Conservation (phyloP, 306 rosid species). For the Citrullus colocynthis region DNA sequence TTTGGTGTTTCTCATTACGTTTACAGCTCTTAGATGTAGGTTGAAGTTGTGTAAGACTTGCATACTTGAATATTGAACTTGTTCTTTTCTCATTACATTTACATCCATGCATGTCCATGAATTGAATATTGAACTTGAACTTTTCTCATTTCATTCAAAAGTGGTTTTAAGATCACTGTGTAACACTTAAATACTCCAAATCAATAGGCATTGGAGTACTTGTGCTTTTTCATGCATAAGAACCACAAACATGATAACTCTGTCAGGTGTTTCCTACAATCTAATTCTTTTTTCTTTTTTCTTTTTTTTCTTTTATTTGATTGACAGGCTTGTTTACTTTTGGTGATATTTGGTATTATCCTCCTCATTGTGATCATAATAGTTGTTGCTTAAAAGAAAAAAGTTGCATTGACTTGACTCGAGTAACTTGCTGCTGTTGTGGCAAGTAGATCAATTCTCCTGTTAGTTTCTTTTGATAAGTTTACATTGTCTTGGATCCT, state of each 20-base stretch:
- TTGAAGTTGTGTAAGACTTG: neutral
- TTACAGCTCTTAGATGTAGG: neutral
- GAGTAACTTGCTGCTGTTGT: constrained; percentile 1
- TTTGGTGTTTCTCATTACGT: neutral
- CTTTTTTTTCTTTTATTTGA: neutral
- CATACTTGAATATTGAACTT: neutral
- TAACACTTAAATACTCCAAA: neutral
- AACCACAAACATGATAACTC: neutral
- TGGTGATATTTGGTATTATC: constrained; percentile 89
- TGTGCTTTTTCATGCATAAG: neutral
- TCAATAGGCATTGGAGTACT: neutral
- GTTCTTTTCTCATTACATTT: neutral
- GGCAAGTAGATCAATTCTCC: neutral
- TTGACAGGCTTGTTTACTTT: constrained; percentile 68
- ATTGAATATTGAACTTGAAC: neutral
- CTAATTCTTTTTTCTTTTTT: neutral
- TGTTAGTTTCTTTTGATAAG: constrained; percentile 5
- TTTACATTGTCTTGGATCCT: constrained; percentile 3
- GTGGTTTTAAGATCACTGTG: neutral
- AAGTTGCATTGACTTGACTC: neutral
- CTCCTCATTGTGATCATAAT: constrained; percentile 78
- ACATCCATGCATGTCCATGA: neutral
- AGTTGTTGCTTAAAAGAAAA: constrained; percentile 50
- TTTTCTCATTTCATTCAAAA: neutral
- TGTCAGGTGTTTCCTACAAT: neutral